Percentiles rank a stretch among this genome's conserved stretches.
These are phyloP conservation scores for Scheffersomyces titani DNA, from an alignment of 1,139 yeast genomes.

Conservation along the genomic window DNA sequence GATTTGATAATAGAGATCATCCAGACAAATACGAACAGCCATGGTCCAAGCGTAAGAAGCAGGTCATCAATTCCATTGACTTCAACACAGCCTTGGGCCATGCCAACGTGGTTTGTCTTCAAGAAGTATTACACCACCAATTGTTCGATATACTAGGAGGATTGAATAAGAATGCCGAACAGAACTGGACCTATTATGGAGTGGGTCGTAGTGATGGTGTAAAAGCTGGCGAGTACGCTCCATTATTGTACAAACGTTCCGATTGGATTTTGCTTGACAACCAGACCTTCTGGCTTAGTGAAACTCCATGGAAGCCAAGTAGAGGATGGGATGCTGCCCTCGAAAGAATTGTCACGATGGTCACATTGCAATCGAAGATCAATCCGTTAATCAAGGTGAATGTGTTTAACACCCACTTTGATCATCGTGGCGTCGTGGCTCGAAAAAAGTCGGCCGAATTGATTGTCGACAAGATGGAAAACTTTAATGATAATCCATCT, in stretches of 20 bases:
- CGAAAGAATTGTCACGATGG: constrained; percentile 22
- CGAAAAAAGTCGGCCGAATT: constrained; percentile 47
- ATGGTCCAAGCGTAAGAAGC: constrained; percentile 44
- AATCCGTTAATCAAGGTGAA: constrained; percentile 25
- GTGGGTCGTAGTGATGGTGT: constrained; percentile 51
- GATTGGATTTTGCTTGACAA: constrained; percentile 39
- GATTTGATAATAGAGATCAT: constrained; percentile 41
- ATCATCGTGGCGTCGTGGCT: constrained; percentile 52
- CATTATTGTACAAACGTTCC: constrained; percentile 36
- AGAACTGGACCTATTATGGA: constrained; percentile 45
- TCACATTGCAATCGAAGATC: constrained; percentile 12
- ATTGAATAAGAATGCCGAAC: constrained; percentile 17
- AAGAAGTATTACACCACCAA: constrained; percentile 57
- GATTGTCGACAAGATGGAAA: constrained; percentile 42
- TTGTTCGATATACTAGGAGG: constrained; percentile 44
- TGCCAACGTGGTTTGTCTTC: constrained; percentile 49
- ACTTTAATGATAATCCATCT: constrained; percentile 41
- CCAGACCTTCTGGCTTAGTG: constrained; percentile 44
- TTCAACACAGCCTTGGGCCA: constrained; percentile 27
- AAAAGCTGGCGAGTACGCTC: constrained; percentile 46
- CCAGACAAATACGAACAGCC: constrained; percentile 36
- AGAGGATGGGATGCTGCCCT: constrained; percentile 28
- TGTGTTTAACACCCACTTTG: constrained; percentile 60
- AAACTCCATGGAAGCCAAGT: constrained; percentile 49
- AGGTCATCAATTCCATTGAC: constrained; percentile 40